Conservation (phyloP, 2,329 filamentous ascomycete species). For the Capronia coronata region DNA sequence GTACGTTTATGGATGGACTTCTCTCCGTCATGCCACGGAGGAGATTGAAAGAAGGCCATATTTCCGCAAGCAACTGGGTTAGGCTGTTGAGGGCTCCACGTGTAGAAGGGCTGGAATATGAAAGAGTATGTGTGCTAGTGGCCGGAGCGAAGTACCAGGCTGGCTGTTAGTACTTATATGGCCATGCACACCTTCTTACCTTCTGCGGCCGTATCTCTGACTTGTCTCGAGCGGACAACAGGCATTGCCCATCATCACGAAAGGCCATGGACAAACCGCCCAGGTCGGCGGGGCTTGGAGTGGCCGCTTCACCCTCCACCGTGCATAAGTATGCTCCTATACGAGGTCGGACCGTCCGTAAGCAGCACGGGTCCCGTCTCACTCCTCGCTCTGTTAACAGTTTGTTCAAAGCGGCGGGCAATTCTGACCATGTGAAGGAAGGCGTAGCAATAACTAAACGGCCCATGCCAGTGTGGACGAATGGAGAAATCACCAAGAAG, state of each 20-base stretch:
- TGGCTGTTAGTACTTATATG: neutral
- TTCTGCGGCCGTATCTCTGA: too few species aligned
- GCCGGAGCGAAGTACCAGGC: neutral
- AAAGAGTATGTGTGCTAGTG: neutral
- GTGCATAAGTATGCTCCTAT: neutral
- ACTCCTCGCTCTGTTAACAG: neutral
- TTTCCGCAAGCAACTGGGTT: neutral
- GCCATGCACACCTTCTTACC: neutral
- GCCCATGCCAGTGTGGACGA: too few species aligned
- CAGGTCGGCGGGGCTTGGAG: neutral
- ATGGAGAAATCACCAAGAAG: too few species aligned
- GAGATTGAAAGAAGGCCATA: constrained; percentile 16
- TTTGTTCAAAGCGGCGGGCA: neutral
- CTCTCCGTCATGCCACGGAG: constrained; percentile 60
- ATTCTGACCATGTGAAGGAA: neutral
- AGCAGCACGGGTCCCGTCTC: neutral
- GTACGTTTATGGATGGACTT: constrained; percentile 57
- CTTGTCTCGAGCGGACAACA: neutral
- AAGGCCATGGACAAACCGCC: neutral
- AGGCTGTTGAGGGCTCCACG: neutral
- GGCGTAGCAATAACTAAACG: too few species aligned
- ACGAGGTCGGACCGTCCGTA: neutral
- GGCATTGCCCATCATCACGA: neutral
- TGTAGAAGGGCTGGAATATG: neutral
- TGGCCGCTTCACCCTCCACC: neutral